Base-by-base conservation (phyloP, 352 stramenopile species). In the Phytopythium vexans region DNA sequence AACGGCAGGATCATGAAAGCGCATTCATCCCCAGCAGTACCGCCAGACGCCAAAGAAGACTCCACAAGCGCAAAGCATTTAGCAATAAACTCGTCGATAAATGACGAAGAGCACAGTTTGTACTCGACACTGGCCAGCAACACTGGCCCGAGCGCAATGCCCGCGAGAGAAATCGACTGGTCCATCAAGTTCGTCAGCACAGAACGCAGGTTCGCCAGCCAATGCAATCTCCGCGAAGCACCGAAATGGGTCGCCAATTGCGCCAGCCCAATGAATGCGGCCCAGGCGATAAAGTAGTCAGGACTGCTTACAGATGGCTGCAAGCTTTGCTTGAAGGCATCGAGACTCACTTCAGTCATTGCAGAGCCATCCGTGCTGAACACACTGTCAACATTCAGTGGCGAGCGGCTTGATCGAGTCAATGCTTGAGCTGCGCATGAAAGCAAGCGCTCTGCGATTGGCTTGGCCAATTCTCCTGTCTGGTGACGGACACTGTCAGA, bases 201-300 rank as follows among this genome's bases (percentile, higher is more conserved):
- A 14, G n/a, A 35, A 41, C 49, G 70, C 16, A 86, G 8, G 42
- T 77, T 77, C 12, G 41, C 35, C 8, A 88, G 68, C 77, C 77
- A 88, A 16, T 68, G 49, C 45, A 73, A 32, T 6, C 60, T 49
- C 36, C 60, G 56, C 39, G 81, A 64, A 6, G 14, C 41, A 32
- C 65, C 50, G 36, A 83, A 75, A 8, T 58, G 59, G 38, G 33
- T 48, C 31, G 57, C 58, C 45, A 84, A 38, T 5, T 48, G 62
- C 15, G 62, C 57, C 44, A 84, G 31, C 1, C 62, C 70, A 44
- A 79, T 60, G 9, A 70, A 58, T 12, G 70, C 64, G 11, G 57
- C 53, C 73, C 73, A 84, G 33, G 40, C 54, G 15, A 51, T 70
- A 49, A 48, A 53, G 43, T 3, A 6, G 45, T 58, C 38, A 3